Evolutionary conservation across 192 early-diverging fungal genomes (phyloP).

Genomic region (Chytriomyces confervae): DNA sequence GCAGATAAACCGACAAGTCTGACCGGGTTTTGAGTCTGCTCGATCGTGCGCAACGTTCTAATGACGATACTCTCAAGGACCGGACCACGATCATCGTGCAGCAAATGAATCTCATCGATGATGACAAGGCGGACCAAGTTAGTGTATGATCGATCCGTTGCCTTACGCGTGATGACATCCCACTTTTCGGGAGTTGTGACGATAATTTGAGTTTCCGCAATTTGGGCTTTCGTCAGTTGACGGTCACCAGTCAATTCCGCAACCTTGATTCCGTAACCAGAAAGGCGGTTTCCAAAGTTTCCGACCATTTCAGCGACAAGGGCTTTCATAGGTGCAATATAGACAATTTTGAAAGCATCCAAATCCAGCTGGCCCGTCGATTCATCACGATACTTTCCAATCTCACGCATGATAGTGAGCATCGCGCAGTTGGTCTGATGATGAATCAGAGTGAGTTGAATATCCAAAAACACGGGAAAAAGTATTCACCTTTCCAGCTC

Average conservation of each 20-base stretch:
- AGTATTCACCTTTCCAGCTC: constrained; percentile 81
- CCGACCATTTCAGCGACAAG: constrained; percentile 98
- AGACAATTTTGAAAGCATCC: constrained; percentile 96
- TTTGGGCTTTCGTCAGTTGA: constrained; percentile 95
- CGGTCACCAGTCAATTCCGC: constrained; percentile 97
- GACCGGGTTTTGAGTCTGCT: constrained; percentile 86
- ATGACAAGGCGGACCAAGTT: constrained; percentile 88
- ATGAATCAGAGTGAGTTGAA: not conserved
- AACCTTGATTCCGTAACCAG: constrained; percentile 83
- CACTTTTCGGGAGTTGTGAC: constrained; percentile 99
- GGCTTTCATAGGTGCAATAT: constrained; percentile 99
- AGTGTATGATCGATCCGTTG: constrained; percentile 88
- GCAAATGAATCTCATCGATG: constrained; percentile 96
- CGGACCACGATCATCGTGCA: constrained; percentile 97
- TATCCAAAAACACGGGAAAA: not conserved
- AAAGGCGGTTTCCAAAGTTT: constrained; percentile 79
- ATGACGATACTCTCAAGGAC: constrained; percentile 93
- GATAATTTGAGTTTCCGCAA: constrained; percentile 95
- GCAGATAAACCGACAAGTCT: constrained; percentile 92
- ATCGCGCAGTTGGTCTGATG: constrained; percentile 90
- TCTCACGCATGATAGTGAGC: constrained; percentile 90
- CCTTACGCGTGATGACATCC: constrained; percentile 98
- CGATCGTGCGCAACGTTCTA: constrained; percentile 83
- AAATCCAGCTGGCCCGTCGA: constrained; percentile 73
- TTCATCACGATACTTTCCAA: constrained; percentile 79